Conservation (phyloP, 192 early-diverging fungal species). For the Entomortierella chlamydospora region DNA sequence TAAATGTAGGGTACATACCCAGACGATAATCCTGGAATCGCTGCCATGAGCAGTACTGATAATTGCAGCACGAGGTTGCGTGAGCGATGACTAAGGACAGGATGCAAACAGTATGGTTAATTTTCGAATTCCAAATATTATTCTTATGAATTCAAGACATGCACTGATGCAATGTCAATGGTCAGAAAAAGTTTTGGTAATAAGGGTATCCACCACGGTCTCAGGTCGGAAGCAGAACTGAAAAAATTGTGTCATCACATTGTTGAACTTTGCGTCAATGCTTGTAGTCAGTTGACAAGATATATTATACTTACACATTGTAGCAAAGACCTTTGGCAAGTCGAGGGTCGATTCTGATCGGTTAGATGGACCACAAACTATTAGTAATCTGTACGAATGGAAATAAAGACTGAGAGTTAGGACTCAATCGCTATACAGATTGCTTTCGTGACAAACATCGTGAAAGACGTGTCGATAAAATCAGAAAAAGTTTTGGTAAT, state of each 20-base stretch:
- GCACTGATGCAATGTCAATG: conserved; percentile 2
- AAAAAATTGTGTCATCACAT: conserved; percentile 54
- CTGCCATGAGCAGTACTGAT: too few species aligned
- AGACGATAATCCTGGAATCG: background rate
- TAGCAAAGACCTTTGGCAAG: background rate
- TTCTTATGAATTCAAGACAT: background rate
- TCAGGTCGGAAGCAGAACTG: conserved; percentile 59
- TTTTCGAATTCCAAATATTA: background rate
- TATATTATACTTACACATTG: conserved; percentile 25
- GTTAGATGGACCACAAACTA: too few species aligned
- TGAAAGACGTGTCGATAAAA: conserved; percentile 16
- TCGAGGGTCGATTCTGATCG: too few species aligned
- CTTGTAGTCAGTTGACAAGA: background rate
- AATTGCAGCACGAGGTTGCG: too few species aligned
- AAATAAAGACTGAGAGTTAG: background rate
- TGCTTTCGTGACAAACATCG: background rate
- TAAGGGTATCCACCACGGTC: conserved; percentile 51
- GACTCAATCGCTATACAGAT: background rate
- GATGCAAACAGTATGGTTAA: background rate
- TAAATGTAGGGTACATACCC: conserved; percentile 14
- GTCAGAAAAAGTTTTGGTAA: conserved; percentile 50
- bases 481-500: conserved; percentile 53
- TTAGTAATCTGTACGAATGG: background rate
- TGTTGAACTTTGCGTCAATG: conserved; percentile 5
- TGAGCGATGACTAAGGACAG: background rate